Conservation (phyloP, 129 eudicot species). For the Chrysanthemum makinoi region DNA sequence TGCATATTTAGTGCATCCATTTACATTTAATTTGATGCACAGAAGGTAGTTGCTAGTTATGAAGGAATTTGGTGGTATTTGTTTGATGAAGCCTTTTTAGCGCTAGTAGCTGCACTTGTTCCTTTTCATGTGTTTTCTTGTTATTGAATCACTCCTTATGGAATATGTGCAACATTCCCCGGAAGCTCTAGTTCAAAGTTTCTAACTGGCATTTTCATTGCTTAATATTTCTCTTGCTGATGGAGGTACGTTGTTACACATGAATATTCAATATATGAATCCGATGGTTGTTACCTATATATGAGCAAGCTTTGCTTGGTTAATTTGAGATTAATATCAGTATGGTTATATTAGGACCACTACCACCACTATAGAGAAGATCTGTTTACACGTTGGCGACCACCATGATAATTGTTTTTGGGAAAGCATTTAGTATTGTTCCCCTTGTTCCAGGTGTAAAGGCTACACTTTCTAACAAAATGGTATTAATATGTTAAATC, state of each 20-base stretch:
- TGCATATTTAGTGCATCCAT: no score
- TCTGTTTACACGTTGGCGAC: slow-evolving; percentile 67
- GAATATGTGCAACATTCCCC: slow-evolving; percentile 57
- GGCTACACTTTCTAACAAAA: slow-evolving; percentile 42
- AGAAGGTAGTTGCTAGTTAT: no score
- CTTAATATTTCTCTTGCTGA: slow-evolving; percentile 62
- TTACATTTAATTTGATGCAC: no score
- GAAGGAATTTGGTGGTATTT: no score
- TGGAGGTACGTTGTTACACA: slow-evolving; percentile 20
- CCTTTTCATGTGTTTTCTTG: background rate
- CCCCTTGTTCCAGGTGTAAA: slow-evolving; percentile 53
- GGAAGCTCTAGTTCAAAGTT: slow-evolving; percentile 80
- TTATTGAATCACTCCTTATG: slow-evolving; percentile 20
- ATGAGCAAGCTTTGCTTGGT: no score
- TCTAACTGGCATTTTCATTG: slow-evolving; percentile 90
- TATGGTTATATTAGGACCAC: slow-evolving; percentile 29
- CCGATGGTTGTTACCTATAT: background rate
- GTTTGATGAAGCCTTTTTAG: no score
- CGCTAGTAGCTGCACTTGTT: no score
- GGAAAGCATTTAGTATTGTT: slow-evolving; percentile 54
- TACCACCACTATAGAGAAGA: slow-evolving; percentile 62
- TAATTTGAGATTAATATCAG: background rate
- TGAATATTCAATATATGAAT: background rate
- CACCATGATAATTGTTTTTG: slow-evolving; percentile 56
- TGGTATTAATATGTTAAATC: slow-evolving; percentile 25